Evolutionary conservation across 768 basidiomycete genomes (phyloP).

Genomic region (Dictyophora rubrovolvata): DNA sequence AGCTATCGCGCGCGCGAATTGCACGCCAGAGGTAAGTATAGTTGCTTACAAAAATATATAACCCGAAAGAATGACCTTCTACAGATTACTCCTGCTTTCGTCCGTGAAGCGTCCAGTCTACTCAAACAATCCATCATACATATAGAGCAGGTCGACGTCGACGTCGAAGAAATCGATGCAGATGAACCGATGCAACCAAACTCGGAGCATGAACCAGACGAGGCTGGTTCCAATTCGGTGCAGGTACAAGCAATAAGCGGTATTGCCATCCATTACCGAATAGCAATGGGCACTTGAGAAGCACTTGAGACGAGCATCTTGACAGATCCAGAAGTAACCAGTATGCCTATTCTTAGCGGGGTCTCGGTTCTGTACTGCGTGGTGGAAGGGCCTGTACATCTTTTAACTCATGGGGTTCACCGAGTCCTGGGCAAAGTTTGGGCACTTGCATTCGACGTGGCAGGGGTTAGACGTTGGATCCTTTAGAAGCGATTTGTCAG

Average conservation of each 20-base stretch:
- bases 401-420: no score
- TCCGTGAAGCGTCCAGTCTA: conserved; percentile 90
- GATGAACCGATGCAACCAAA: conserved; percentile 29
- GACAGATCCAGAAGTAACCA: no score
- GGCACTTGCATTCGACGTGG: no score
- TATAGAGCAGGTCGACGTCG: conserved; percentile 97
- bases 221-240: conserved; percentile 16
- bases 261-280: no score
- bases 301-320: no score
- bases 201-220: conserved; percentile 51
- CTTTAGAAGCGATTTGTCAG: no score
- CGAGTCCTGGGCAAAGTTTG: no score
- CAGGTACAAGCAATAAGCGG: conserved; percentile 9
- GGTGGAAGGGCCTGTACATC: no score
- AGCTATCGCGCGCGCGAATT: conserved; percentile 95
- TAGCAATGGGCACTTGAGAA: no score
- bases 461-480: no score
- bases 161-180: conserved; percentile 64
- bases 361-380: no score
- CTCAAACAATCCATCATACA: conserved; percentile 97
- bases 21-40: conserved; percentile 71
- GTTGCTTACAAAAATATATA: not conserved
- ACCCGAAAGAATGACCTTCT: not conserved
- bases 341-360: no score
- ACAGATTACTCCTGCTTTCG: conserved; percentile 87